Conservation (phyloP, 140 eudicot genomes). For the Stevia rebaudiana region DNA sequence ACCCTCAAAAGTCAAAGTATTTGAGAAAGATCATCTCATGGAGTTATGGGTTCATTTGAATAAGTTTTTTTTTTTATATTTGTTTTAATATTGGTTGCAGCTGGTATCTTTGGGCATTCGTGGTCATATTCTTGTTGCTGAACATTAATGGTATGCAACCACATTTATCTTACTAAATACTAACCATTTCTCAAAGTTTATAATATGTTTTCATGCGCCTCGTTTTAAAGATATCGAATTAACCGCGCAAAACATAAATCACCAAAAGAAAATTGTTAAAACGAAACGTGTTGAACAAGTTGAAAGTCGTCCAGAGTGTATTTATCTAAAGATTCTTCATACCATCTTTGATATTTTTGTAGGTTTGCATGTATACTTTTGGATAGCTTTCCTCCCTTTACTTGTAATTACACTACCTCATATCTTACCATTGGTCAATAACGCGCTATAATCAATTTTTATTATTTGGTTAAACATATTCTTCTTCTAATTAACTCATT, state of each 20-base stretch:
- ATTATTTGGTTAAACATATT: background rate
- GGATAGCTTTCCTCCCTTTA: slow-evolving; percentile 76
- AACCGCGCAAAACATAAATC: background rate
- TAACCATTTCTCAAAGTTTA: background rate
- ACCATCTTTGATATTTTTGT: slow-evolving; percentile 9
- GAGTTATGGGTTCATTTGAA: background rate
- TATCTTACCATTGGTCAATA: background rate
- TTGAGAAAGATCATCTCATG: background rate
- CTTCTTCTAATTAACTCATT: background rate
- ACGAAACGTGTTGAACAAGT: too few species aligned
- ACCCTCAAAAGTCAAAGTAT: background rate
- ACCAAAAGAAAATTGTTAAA: background rate
- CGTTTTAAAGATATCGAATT: background rate
- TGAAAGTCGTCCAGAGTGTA: too few species aligned
- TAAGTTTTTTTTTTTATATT: background rate
- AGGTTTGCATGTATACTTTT: slow-evolving; percentile 92
- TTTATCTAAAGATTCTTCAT: too few species aligned
- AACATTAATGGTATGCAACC: slow-evolving; percentile 52
- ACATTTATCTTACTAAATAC: background rate
- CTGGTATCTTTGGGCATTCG: slow-evolving; percentile 80
- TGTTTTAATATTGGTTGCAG: slow-evolving; percentile 41
- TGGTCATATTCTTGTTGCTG: slow-evolving; percentile 63
- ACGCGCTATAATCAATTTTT: background rate
- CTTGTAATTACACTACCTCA: slow-evolving; percentile 38
- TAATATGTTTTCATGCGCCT: background rate